A percentile compares a stretch with the other conserved stretches of the same genome.
These are phyloP conservation scores for Fusarium sp. DNA, from an alignment of 2,329 filamentous ascomycete genomes.

Conservation along the genomic window DNA sequence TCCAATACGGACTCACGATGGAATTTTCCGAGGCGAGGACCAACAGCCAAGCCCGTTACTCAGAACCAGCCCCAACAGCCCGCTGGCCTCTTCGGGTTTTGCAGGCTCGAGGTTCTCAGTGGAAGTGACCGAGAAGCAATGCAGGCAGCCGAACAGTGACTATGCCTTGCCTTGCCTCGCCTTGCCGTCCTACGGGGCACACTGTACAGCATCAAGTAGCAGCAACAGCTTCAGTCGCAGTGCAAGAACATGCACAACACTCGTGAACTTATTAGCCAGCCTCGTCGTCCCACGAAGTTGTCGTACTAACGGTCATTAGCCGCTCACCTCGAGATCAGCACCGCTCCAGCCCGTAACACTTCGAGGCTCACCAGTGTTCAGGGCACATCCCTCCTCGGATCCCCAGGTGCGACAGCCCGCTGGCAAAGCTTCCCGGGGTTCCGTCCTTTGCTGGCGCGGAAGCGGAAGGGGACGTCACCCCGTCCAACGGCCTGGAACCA, in stretches of 20 bases:
- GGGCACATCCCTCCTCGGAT: slow-evolving; percentile 8
- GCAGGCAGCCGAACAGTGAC: slow-evolving; percentile 5
- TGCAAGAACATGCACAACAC: not conserved
- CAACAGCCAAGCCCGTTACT: slow-evolving; percentile 9
- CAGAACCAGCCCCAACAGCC: not conserved
- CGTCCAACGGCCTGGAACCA: slow-evolving; percentile 10
- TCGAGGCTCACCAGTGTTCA: not conserved
- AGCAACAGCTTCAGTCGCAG: slow-evolving; percentile 4
- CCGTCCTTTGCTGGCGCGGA: slow-evolving; percentile 5
- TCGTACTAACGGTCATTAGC: not conserved
- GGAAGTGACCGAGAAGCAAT: slow-evolving; percentile 2
- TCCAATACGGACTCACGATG: slow-evolving; percentile 1
- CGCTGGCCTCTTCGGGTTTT: slow-evolving; percentile 2
- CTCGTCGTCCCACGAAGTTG: not conserved
- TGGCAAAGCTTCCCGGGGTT: slow-evolving; percentile 1
- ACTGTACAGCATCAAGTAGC: slow-evolving; percentile 3
- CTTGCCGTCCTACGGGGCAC: not conserved
- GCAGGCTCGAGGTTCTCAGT: slow-evolving; percentile 4
- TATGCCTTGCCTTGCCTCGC: not conserved
- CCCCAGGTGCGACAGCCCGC: not conserved
- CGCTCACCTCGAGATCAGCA: not conserved
- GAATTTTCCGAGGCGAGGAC: slow-evolving; percentile 2
- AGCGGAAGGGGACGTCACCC: slow-evolving; percentile 9
- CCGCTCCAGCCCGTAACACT: not conserved
- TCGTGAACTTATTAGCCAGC: not conserved